Evolutionary conservation across 371 early-diverging fungal species (phyloP).

Genomic region (Entomophthora muscae): DNA sequence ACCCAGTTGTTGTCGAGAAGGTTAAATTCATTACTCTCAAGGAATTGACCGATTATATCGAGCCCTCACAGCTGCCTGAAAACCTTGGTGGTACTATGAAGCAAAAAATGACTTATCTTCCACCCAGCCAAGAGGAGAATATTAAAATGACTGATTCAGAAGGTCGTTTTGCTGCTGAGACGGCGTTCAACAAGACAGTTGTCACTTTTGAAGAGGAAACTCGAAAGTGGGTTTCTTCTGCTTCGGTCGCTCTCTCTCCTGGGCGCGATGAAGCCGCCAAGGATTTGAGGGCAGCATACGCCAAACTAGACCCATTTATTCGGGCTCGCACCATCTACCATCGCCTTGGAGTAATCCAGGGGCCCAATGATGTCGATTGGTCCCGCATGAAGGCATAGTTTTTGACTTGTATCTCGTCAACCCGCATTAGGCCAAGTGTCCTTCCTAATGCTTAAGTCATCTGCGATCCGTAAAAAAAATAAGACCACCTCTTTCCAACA

Average conservation of each 20-base stretch:
- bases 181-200: background rate
- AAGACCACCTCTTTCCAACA: too few species aligned
- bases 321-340: slow-evolving; percentile 13
- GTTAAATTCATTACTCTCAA: slow-evolving; percentile 50
- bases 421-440: too few species aligned
- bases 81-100: slow-evolving; percentile 18
- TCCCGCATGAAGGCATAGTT: too few species aligned
- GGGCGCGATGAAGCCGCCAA: slow-evolving; percentile 10
- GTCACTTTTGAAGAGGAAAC: background rate
- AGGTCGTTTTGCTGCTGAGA: background rate
- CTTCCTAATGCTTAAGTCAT: too few species aligned
- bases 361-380: background rate
- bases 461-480: too few species aligned
- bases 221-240: background rate
- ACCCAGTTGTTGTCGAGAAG: slow-evolving; percentile 81
- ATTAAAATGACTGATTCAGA: slow-evolving; percentile 2
- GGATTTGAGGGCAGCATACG: slow-evolving; percentile 13
- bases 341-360: slow-evolving; percentile 7
- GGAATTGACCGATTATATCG: slow-evolving; percentile 37
- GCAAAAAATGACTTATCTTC: slow-evolving; percentile 17
- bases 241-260: background rate
- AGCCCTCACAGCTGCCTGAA: slow-evolving; percentile 16
- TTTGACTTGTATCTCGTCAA: too few species aligned
- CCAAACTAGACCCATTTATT: slow-evolving; percentile 12
- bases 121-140: slow-evolving; percentile 15